A percentile compares a stretch with the other conserved stretches of the same genome.
Evolutionary conservation across 1,284 basidiomycete genomes (phyloP).

Genomic region (Fomes fomentarius): DNA sequence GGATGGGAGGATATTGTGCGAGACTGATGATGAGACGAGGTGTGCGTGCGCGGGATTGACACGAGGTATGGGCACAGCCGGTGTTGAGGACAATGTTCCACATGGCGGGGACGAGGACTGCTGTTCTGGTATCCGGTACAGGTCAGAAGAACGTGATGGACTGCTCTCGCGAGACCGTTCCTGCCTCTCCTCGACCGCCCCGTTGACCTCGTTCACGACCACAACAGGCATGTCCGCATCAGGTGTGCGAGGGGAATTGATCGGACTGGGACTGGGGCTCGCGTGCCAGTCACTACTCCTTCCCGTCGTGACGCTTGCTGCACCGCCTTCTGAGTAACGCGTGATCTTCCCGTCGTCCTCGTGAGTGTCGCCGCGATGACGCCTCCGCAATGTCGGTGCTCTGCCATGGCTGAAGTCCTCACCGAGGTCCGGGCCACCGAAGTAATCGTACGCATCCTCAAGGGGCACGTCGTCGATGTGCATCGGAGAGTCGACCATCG

Average conservation of each 20-base stretch:
- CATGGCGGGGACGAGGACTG: slow-evolving; percentile 9
- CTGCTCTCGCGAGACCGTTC: slow-evolving; percentile 33
- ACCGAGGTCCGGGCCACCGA: slow-evolving; percentile 58
- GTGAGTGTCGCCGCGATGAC: slow-evolving; percentile 17
- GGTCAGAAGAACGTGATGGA: slow-evolving; percentile 20
- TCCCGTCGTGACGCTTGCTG: slow-evolving; percentile 29
- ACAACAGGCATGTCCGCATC: slow-evolving; percentile 33
- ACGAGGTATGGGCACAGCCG: slow-evolving; percentile 27
- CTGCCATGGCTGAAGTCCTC: slow-evolving; percentile 38
- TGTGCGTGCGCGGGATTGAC: slow-evolving; percentile 23
- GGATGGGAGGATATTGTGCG: slow-evolving; percentile 18
- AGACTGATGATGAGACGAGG: slow-evolving; percentile 11
- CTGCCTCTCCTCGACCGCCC: slow-evolving; percentile 37
- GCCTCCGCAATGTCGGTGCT: slow-evolving; percentile 16
- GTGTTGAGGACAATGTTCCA: slow-evolving; percentile 5
- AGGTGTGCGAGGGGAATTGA: slow-evolving; percentile 15
- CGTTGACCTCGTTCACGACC: slow-evolving; percentile 37
- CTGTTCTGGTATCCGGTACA: slow-evolving; percentile 11
- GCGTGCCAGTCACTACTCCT: slow-evolving; percentile 28
- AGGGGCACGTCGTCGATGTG: slow-evolving; percentile 41
- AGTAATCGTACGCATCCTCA: slow-evolving; percentile 66
- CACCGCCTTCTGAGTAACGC: slow-evolving; percentile 30
- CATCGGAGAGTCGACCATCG: slow-evolving; percentile 27
- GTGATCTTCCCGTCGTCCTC: slow-evolving; percentile 26
- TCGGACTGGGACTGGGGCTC: slow-evolving; percentile 7